These are phyloP conservation scores for Fusarium sp. DNA, from an alignment of 2,329 filamentous ascomycete species.

Conservation along the genomic window DNA sequence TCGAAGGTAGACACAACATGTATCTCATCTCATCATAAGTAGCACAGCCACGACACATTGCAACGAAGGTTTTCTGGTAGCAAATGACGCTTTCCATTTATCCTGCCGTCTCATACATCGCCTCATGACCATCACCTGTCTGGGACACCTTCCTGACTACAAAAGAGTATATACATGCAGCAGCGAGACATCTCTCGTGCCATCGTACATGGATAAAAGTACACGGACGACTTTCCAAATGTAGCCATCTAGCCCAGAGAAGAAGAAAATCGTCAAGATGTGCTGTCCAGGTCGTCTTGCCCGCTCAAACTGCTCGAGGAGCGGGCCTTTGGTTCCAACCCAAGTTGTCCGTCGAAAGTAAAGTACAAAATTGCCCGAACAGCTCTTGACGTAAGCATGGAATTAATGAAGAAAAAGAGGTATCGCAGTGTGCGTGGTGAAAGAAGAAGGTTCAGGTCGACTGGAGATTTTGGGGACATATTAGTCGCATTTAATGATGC, in stretches of 20 bases:
- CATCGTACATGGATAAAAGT: constrained; percentile 45
- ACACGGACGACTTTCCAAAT: constrained; percentile 50
- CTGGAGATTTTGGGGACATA: constrained; percentile 9
- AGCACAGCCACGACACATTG: background rate
- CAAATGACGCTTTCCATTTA: constrained; percentile 48
- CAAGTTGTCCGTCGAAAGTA: constrained; percentile 19
- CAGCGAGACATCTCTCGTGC: constrained; percentile 22
- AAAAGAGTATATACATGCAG: constrained; percentile 47
- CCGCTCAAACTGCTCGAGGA: constrained; percentile 16
- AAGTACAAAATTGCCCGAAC: constrained; percentile 35
- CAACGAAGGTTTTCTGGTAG: constrained; percentile 16
- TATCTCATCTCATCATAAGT: background rate
- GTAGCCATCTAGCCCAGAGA: constrained; percentile 50
- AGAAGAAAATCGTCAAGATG: constrained; percentile 44
- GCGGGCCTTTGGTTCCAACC: constrained; percentile 11
- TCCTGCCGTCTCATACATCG: constrained; percentile 45
- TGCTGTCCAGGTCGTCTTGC: constrained; percentile 32
- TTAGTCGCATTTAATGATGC: constrained; percentile 59
- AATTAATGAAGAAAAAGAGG: constrained; percentile 47
- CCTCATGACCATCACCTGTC: constrained; percentile 26
- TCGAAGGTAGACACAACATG: constrained; percentile 60
- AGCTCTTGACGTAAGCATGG: constrained; percentile 39
- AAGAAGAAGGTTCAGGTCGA: constrained; percentile 25
- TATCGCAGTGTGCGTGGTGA: constrained; percentile 42
- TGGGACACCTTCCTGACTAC: constrained; percentile 31